Percentiles rank a stretch among this genome's conserved stretches.
phyloP scores from a whole-genome alignment of 176 grass and related monocot species.

The Zizania latifolia region DNA sequence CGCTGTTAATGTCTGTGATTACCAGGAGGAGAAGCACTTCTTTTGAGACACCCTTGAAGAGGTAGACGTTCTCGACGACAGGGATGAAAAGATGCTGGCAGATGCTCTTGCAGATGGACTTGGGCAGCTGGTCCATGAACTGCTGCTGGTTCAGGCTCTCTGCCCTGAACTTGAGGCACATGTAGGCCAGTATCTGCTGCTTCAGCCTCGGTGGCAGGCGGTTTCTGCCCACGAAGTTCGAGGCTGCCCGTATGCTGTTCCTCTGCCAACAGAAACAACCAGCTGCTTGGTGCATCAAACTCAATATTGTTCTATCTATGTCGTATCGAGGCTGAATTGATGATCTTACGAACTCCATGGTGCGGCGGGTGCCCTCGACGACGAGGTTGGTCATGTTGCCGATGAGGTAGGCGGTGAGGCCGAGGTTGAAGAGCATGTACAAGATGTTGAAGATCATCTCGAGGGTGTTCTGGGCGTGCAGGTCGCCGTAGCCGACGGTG shows the following conservation, averaged over 20 bases:
- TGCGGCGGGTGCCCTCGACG: constrained; percentile 88
- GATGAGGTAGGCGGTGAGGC: constrained; percentile 87
- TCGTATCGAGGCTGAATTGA: fast-evolving
- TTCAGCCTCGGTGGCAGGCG: constrained; percentile 66
- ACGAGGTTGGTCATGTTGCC: constrained; percentile 99
- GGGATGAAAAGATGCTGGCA: constrained; percentile 83
- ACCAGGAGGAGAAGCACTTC: constrained; percentile 66
- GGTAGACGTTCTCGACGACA: constrained; percentile 75
- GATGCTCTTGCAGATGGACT: constrained; percentile 95
- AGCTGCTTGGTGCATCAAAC: background rate
- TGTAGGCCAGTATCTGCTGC: constrained; percentile 87
- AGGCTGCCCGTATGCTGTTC: constrained; percentile 78
- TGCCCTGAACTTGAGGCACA: constrained; percentile 93
- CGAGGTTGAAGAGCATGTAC: constrained; percentile 97
- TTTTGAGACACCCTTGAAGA: constrained; percentile 68
- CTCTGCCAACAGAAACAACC: constrained; percentile 28
- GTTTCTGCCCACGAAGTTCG: constrained; percentile 80
- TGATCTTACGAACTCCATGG: constrained; percentile 92
- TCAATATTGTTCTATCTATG: no score
- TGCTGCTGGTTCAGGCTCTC: constrained; percentile 96
- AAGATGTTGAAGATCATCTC: constrained; percentile 99
- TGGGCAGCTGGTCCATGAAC: constrained; percentile 89
- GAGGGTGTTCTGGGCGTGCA: constrained; percentile 78
- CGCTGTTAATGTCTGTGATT: background rate
- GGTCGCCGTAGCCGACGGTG: constrained; percentile 94